These are phyloP conservation scores for Chalara sp. DNA, from an alignment of 2,329 filamentous ascomycete genomes.

Conservation along the genomic window DNA sequence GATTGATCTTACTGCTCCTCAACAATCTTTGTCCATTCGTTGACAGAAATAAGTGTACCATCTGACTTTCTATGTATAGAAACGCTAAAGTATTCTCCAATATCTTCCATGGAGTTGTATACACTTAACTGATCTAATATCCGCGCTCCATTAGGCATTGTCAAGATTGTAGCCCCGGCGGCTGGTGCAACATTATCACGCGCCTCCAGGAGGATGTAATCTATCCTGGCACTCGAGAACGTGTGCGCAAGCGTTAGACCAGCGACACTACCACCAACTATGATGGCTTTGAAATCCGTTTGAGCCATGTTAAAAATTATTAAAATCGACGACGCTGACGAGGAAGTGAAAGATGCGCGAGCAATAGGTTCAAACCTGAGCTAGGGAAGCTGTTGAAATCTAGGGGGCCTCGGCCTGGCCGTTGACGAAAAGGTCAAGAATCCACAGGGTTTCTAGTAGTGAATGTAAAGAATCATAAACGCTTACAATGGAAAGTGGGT, in stretches of 20 bases:
- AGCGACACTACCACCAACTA: conserved; percentile 42
- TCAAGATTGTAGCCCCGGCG: conserved; percentile 40
- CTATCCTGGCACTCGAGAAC: conserved; percentile 37
- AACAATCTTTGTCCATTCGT: conserved; percentile 13
- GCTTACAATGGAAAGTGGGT: too few relatives aligned
- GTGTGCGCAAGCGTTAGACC: conserved; percentile 40
- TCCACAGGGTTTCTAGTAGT: too few relatives aligned
- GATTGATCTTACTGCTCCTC: conserved; percentile 8
- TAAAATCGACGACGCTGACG: too few relatives aligned
- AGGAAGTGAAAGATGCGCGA: too few relatives aligned
- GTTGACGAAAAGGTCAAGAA: too few relatives aligned
- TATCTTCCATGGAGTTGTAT: conserved; percentile 9
- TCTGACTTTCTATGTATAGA: conserved; percentile 2
- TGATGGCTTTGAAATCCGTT: conserved; percentile 32
- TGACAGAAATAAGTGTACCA: conserved; percentile 7
- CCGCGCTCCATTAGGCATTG: conserved; percentile 34
- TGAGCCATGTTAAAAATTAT: neutral
- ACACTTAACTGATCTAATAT: conserved; percentile 45
- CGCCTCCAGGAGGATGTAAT: conserved; percentile 42
- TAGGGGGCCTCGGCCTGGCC: too few relatives aligned
- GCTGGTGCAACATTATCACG: conserved; percentile 35
- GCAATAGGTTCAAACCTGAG: too few relatives aligned
- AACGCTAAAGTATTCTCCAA: conserved; percentile 6
- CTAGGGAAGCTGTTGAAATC: too few relatives aligned
- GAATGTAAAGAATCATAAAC: too few relatives aligned